Percentiles rank a stretch among this genome's conserved stretches.
Evolutionary conservation across 495 filamentous ascomycete genomes (phyloP).

Genomic region (Trichoderma virens): DNA sequence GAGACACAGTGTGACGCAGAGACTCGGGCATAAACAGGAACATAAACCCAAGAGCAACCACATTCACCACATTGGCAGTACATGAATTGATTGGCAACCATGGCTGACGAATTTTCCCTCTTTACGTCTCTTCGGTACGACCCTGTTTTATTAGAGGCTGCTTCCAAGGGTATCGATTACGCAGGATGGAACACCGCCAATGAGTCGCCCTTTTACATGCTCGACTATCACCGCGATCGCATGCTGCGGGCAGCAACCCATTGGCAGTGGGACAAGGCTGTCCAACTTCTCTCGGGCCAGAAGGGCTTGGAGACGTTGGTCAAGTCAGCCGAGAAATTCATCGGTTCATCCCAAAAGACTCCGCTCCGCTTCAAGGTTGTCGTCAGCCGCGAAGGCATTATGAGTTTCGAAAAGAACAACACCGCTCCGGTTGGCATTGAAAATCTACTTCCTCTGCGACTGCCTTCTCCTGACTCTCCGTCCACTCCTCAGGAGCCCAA

Average conservation of each 20-base stretch:
- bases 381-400: constrained; percentile 40
- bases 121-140: constrained; percentile 77
- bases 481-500: constrained; percentile 15
- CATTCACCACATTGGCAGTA: too few species aligned
- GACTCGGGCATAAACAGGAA: too few species aligned
- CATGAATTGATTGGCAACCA: constrained; percentile 10
- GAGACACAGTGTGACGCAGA: too few species aligned
- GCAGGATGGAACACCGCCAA: constrained; percentile 36
- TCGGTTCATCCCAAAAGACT: constrained; percentile 16
- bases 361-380: constrained; percentile 45
- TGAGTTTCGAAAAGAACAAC: constrained; percentile 42
- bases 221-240: constrained; percentile 70
- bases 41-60: too few species aligned
- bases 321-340: constrained; percentile 14
- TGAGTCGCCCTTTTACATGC: constrained; percentile 72
- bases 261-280: constrained; percentile 53
- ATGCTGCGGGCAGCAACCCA: constrained; percentile 64
- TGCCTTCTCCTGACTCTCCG: constrained; percentile 22
- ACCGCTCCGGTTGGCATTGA: constrained; percentile 39
- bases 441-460: constrained; percentile 47
- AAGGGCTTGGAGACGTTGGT: constrained; percentile 30
- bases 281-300: constrained; percentile 34
- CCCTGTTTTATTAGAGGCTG: constrained; percentile 43
- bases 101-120: constrained; percentile 42
- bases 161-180: constrained; percentile 24